Percentiles rank a stretch among this genome's conserved stretches.
These are phyloP conservation scores for Aspergillus uvarum DNA, from an alignment of 2,329 filamentous ascomycete genomes.

Conservation along the genomic window DNA sequence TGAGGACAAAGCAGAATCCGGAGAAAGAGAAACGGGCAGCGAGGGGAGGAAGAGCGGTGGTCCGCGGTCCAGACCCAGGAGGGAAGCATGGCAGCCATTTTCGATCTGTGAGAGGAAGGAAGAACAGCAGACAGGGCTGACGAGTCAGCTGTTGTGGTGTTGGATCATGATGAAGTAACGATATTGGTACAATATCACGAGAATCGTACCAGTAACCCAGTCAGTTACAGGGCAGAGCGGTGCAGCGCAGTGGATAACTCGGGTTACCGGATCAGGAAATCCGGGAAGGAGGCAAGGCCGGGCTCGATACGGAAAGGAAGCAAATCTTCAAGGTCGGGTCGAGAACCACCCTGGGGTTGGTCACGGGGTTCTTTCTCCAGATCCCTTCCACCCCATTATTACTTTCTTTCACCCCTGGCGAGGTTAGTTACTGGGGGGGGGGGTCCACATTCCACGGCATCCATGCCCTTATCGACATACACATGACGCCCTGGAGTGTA, in stretches of 20 bases:
- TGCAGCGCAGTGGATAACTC: conserved; percentile 2
- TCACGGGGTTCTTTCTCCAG: conserved; percentile 5
- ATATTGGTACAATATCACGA: not conserved
- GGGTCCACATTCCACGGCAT: not conserved
- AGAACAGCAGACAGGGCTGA: no score
- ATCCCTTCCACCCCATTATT: no score
- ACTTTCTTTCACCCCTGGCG: no score
- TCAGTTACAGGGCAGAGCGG: not conserved
- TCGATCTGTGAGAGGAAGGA: not conserved
- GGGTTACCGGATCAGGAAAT: conserved; percentile 18
- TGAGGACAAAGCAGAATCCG: conserved; percentile 20
- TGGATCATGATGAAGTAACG: conserved; percentile 10
- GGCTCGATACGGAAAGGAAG: conserved; percentile 11
- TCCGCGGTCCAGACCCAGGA: conserved; percentile 15
- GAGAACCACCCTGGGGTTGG: not conserved
- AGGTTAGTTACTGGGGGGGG: no score
- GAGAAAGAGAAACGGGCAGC: conserved; percentile 9
- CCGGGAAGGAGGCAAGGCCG: conserved; percentile 14
- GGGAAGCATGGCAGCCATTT: conserved; percentile 5
- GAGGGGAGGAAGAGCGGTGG: conserved; percentile 10
- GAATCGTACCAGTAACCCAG: no score
- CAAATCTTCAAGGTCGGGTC: conserved; percentile 1
- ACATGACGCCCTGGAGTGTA: not conserved
- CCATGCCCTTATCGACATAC: not conserved
- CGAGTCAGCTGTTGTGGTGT: not conserved